phyloP scores from a whole-genome alignment of 768 basidiomycete genomes.

The Podaxis sp. region DNA sequence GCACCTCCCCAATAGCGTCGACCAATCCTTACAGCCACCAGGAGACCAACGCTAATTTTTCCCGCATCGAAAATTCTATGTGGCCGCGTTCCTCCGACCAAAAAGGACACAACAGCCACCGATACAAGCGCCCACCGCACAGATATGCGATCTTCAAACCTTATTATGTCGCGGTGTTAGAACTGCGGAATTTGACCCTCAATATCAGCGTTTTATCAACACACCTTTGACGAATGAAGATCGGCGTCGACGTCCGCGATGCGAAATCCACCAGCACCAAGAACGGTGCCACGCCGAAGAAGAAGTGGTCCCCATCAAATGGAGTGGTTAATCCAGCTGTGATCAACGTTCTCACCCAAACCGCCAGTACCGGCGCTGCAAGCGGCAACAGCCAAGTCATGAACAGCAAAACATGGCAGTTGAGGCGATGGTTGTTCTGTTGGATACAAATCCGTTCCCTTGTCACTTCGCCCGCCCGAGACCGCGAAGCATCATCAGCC shows the following conservation, averaged over 20 bases:
- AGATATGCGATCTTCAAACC: slow-evolving; percentile 41
- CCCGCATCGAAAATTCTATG: slow-evolving; percentile 68
- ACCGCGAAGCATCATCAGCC: slow-evolving; percentile 6
- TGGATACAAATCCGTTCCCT: slow-evolving; percentile 13
- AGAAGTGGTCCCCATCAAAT: slow-evolving; percentile 80
- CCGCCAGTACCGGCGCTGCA: slow-evolving; percentile 72
- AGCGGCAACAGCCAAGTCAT: slow-evolving; percentile 84
- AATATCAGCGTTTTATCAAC: slow-evolving; percentile 15
- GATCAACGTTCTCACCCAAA: slow-evolving; percentile 86
- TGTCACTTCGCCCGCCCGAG: slow-evolving; percentile 15
- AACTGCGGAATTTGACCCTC: not conserved
- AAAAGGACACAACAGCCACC: slow-evolving; percentile 54
- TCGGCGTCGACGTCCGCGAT: slow-evolving; percentile 44
- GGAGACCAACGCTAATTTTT: slow-evolving; percentile 44
- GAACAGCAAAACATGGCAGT: slow-evolving; percentile 64
- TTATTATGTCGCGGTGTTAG: slow-evolving; percentile 21
- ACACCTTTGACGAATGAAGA: slow-evolving; percentile 46
- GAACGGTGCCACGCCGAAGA: slow-evolving; percentile 63
- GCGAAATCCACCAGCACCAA: slow-evolving; percentile 63
- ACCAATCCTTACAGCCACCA: slow-evolving; percentile 48
- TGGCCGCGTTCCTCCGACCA: slow-evolving; percentile 65
- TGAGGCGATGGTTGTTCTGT: slow-evolving; percentile 45
- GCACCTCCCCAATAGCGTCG: slow-evolving; percentile 49
- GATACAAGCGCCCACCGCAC: slow-evolving; percentile 53
- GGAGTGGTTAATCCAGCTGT: slow-evolving; percentile 79